Percentiles rank a stretch among this genome's conserved stretches.
Evolutionary conservation across 2,329 filamentous ascomycete species (phyloP).

Genomic region (Botryotinia globosa): DNA sequence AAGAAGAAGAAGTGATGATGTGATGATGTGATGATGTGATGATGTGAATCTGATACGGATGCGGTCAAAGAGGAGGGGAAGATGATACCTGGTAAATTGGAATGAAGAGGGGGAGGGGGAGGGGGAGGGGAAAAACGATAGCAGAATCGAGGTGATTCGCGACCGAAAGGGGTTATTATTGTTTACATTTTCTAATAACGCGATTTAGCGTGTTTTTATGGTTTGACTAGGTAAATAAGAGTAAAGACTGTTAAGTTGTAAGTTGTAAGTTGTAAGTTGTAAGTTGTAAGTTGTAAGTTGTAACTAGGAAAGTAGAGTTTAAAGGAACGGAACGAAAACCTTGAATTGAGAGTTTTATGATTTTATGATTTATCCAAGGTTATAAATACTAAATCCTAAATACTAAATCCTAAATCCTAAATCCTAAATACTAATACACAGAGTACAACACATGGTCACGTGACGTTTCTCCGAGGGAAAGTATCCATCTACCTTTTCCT

Average conservation of each 20-base stretch:
- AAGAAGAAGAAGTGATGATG: neutral
- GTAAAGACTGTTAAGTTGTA: no score
- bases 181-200: conserved; percentile 9
- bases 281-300: no score
- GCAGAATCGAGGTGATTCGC: conserved; percentile 1
- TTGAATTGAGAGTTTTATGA: no score
- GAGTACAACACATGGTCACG: conserved; percentile 35
- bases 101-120: neutral
- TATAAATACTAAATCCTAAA: no score
- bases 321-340: neutral
- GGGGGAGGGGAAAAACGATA: neutral
- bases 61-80: neutral
- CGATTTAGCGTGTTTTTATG: conserved; percentile 10
- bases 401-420: no score
- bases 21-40: neutral
- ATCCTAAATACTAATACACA: no score
- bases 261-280: no score
- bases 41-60: neutral
- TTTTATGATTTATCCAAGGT: no score
- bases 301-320: neutral
- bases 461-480: no score
- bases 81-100: neutral
- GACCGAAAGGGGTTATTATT: conserved; percentile 4
- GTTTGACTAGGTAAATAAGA: neutral
- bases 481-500: no score